Base-by-base conservation (phyloP, 2,329 filamentous ascomycete species). In the Exophiala aquamarina region DNA sequence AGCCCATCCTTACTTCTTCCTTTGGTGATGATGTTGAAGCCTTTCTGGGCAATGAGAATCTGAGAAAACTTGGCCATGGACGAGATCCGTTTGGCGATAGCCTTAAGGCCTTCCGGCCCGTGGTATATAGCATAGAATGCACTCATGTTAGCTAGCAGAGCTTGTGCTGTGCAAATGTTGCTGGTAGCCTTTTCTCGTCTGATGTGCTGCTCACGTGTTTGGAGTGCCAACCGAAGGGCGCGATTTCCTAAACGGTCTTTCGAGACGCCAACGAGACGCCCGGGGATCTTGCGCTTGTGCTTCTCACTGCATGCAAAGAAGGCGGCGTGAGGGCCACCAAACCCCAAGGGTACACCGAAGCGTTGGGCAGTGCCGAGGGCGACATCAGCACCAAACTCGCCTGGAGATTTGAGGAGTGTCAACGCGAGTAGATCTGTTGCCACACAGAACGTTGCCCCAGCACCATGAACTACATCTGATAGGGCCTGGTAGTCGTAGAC, bases 131-230 rank as follows among this genome's bases (percentile, higher is more conserved):
- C 91, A 64, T 95, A 97, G 73, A 96, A 86, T 44, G 91, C 89
- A 59, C 83, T 92, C 89, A 96, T 96, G 68, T 97, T 97, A 29
- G 92, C 92, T 41, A 96, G 76, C 19, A 97, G 74, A 7, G 92
- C 92, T 70, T 97, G 92, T 1, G 92, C 91, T 1, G 92, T 97
- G 73, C 92, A 97, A 50, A 96, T 91, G 64, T 97, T 97, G 74
- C 90, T 95, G 2, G 92, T 97, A 1, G 92, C 92, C 78, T 96
- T 96, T 67, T 97, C 92, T 62, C 92, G 82, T 56, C 92, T 82
- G 65, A 97, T 96, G 67, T 97, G 92, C 73, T 97, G 92, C 71
- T 97, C 92, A 60, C 92, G 79, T 8, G 92, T 96, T 71, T 97
- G 92, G 42, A 96, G 73, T 14, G 92, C 87, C 63, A 96, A 72